These are phyloP conservation scores for Podila epicladia DNA, from an alignment of 192 early-diverging fungal genomes.

Conservation along the genomic window DNA sequence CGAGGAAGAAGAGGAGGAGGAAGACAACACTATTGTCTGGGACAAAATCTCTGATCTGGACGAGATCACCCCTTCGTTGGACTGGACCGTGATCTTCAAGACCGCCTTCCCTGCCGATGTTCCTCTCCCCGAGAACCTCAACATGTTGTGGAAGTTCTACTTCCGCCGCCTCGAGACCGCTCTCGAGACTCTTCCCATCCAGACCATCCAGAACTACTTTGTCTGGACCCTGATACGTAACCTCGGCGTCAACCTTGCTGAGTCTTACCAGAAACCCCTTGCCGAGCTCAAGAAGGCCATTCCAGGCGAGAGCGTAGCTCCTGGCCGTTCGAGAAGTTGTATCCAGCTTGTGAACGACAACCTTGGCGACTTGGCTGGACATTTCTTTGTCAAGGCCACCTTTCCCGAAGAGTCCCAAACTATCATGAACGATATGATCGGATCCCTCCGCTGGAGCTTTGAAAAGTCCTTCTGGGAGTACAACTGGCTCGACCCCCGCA, in stretches of 20 bases:
- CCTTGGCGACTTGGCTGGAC: conserved; percentile 53
- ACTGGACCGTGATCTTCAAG: conserved; percentile 53
- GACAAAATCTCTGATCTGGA: conserved; percentile 40
- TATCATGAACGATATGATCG: conserved; percentile 54
- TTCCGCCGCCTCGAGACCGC: conserved; percentile 21
- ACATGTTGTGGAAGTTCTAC: conserved; percentile 40
- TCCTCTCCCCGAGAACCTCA: conserved; percentile 24
- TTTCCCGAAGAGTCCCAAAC: conserved; percentile 40
- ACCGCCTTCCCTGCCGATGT: conserved; percentile 27
- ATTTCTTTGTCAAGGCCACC: conserved; percentile 55
- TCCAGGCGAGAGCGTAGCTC: conserved; percentile 4
- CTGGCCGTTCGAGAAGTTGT: conserved; percentile 34
- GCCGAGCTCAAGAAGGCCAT: conserved; percentile 21
- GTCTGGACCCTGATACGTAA: conserved; percentile 55
- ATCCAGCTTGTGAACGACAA: conserved; percentile 35
- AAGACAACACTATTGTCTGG: conserved; percentile 3
- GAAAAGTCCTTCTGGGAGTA: conserved; percentile 46
- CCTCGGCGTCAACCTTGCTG: conserved; percentile 47
- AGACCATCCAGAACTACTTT: conserved; percentile 57
- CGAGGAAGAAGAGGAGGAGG: conserved; percentile 3
- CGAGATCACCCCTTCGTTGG: conserved; percentile 29
- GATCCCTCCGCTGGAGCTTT: conserved; percentile 51
- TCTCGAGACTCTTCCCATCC: conserved; percentile 8
- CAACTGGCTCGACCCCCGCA: conserved; percentile 58
- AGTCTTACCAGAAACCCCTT: conserved; percentile 47